phyloP scores from a whole-genome alignment of 2,329 filamentous ascomycete genomes.

The Blastomyces parvus region DNA sequence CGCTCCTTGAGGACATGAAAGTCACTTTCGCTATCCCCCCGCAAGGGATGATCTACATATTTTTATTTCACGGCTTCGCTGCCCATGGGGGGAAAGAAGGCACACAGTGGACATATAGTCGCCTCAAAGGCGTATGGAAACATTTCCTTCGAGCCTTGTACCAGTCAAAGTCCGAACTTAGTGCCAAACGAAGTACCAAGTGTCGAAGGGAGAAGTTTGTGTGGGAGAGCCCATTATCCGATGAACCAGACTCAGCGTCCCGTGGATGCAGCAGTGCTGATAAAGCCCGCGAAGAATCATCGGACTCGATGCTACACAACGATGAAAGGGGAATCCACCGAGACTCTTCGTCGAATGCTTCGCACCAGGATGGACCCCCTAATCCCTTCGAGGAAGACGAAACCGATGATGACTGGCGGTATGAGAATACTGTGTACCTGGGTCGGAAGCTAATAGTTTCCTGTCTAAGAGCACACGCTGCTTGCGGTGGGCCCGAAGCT shows the following conservation, averaged over 20 bases:
- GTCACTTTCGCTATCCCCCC: constrained; percentile 55
- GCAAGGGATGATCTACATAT: constrained; percentile 67
- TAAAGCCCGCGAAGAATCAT: not conserved
- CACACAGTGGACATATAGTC: constrained; percentile 61
- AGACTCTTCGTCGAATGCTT: not conserved
- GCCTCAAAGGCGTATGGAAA: constrained; percentile 59
- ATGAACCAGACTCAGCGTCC: not conserved
- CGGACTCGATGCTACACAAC: not conserved
- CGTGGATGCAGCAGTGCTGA: not conserved
- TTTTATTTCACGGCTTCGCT: constrained; percentile 74
- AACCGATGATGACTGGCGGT: constrained; percentile 22
- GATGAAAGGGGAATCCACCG: not conserved
- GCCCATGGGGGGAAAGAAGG: constrained; percentile 57
- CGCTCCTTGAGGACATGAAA: constrained; percentile 70
- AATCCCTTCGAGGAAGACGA: constrained; percentile 12
- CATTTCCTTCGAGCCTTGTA: constrained; percentile 47
- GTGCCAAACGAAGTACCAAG: constrained; percentile 11
- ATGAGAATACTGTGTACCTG: constrained; percentile 34
- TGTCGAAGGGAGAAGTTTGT: constrained; percentile 13
- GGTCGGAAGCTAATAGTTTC: constrained; percentile 33
- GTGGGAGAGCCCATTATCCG: constrained; percentile 11
- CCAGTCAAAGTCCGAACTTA: constrained; percentile 26
- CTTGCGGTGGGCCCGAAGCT: constrained; percentile 29
- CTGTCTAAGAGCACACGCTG: constrained; percentile 33
- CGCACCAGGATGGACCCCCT: not conserved